Percentiles rank a stretch among this genome's conserved stretches.
phyloP scores from a whole-genome alignment of 352 stramenopile genomes.

The Salisapilia sapeloensis region DNA sequence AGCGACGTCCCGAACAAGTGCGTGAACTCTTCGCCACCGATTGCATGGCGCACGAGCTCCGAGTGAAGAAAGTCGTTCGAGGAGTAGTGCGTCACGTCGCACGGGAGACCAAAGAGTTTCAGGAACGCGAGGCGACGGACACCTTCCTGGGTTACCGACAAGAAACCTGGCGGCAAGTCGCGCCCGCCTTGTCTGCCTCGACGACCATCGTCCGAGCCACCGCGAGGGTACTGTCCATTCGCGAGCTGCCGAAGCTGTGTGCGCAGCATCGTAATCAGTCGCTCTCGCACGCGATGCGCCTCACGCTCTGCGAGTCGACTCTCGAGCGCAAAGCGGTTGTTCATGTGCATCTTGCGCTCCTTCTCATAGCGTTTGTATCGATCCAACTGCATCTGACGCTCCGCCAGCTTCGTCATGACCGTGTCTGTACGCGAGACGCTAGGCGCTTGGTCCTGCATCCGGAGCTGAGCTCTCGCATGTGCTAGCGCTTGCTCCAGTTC shows the following conservation, averaged over 20 bases:
- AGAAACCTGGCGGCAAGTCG: no score
- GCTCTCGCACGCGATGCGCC: constrained; percentile 24
- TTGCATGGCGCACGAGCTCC: constrained; percentile 13
- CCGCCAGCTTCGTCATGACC: constrained; percentile 25
- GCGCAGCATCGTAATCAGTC: constrained; percentile 19
- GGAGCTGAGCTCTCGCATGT: constrained; percentile 22
- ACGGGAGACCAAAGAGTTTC: constrained; percentile 29
- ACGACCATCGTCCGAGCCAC: background rate
- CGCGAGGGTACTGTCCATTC: constrained; percentile 9
- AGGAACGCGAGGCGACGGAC: constrained; percentile 47
- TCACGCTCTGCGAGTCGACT: constrained; percentile 34
- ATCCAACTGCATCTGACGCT: constrained; percentile 25
- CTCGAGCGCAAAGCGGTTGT: constrained; percentile 26
- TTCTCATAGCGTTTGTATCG: constrained; percentile 24
- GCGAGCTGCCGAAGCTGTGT: constrained; percentile 28
- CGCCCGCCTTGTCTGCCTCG: background rate
- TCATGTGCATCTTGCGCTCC: constrained; percentile 25
- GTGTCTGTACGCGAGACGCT: constrained; percentile 25
- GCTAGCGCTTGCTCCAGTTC: constrained; percentile 25
- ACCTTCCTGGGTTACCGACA: constrained; percentile 31
- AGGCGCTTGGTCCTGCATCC: constrained; percentile 37
- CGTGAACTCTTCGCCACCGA: constrained; percentile 24
- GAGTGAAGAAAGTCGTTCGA: constrained; percentile 30
- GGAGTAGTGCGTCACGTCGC: constrained; percentile 31
- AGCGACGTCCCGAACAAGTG: constrained; percentile 55